Evolutionary conservation across 768 basidiomycete genomes (phyloP), one percentile per base, ranked within the genome.

Genomic region (Boletus rubroflammeus): DNA sequence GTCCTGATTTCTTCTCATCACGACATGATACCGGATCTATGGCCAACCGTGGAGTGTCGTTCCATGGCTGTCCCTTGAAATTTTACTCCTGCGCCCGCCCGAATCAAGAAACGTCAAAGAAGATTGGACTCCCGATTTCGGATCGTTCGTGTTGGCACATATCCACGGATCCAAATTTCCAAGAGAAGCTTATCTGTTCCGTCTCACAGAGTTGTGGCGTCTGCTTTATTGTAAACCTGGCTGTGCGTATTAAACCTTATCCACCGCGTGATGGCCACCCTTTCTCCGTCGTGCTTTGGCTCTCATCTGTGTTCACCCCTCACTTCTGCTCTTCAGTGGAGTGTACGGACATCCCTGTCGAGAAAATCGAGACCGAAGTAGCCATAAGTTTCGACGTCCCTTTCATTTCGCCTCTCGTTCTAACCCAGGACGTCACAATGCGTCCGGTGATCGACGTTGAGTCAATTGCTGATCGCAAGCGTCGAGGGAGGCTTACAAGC

Each of bases 101-200:
- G 38, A 69, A 69, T 69, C 46, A 8, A 71, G 67, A 53, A 69
- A 69, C 46, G 26, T 71, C 57, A 71, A 70, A 69, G 69, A 62
- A 47, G 53, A 32, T 25, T 34, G 9, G 15, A 47, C 35, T 39
- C 53, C 65, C 64, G 55, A 43, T 66, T 54, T 56, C 60, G 58
- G 55, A 51, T 55, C 58, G 43, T 52, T 50, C 55, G 23, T 45
- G 53, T 26, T 40, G 31, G 44, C 39, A 5, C 17, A 53, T 42
- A 47, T 49, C 50, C 47, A 38, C 54, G 61, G 53, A 26, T 45
- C 53, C 50, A 32, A 29, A 39, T 51, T 67, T 35, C 65, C 56
- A 51, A 53, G 54, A 61, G 54, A 26, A 46, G 51, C 19, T 31
- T 42, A 35, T 50, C 40, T 50, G 31, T 41, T 53, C 49, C 54